Percentiles rank a stretch among this genome's conserved stretches.
These are phyloP conservation scores for Vanilla planifolia DNA, from an alignment of 106 monocot genomes.

Conservation along the genomic window DNA sequence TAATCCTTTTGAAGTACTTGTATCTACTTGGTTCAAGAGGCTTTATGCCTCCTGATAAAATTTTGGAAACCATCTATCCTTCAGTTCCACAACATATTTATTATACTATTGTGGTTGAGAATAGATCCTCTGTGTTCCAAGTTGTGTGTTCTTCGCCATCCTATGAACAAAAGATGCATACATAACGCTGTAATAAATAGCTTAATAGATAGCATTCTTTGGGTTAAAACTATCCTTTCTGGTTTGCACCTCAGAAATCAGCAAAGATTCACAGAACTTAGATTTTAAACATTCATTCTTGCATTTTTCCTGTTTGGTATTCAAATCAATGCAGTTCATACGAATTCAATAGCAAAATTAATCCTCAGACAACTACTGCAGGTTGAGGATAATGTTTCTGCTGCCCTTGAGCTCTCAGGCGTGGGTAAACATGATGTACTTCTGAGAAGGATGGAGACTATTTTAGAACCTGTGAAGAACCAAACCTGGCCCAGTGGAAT, in stretches of 20 bases:
- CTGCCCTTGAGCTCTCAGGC: conserved; percentile 40
- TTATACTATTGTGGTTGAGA: too few relatives aligned
- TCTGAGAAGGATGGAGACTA: conserved; percentile 48
- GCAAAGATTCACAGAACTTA: neutral
- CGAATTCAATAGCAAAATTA: too few relatives aligned
- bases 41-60: neutral
- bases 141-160: too few relatives aligned
- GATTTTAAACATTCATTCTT: neutral
- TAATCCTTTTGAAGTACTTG: neutral
- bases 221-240: neutral
- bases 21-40: neutral
- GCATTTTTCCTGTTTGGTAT: too few relatives aligned
- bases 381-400: conserved; percentile 88
- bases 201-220: too few relatives aligned
- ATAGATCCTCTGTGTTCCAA: neutral
- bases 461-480: conserved; percentile 76
- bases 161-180: too few relatives aligned
- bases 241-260: neutral
- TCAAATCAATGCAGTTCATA: too few relatives aligned
- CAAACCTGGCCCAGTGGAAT: conserved; percentile 85
- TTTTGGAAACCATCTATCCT: neutral
- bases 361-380: conserved; percentile 10
- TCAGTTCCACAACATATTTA: too few relatives aligned
- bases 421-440: conserved; percentile 42
- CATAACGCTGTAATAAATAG: too few relatives aligned